Evolutionary conservation across 1,284 basidiomycete genomes (phyloP).

Genomic region (Cutaneotrichosporon cutaneum): DNA sequence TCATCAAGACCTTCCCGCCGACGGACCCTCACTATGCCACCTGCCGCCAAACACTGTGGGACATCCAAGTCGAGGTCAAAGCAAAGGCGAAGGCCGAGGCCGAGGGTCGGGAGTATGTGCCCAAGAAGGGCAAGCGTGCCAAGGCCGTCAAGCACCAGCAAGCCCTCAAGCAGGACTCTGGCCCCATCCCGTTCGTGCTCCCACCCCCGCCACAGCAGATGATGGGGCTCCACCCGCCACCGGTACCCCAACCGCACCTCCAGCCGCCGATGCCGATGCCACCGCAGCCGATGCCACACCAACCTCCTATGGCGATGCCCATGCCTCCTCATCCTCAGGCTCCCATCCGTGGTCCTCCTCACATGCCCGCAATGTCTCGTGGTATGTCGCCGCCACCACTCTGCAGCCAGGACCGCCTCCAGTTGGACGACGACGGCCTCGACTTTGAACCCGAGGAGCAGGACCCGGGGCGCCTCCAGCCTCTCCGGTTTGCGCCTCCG

Average conservation of each 20-base stretch:
- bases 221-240: background rate
- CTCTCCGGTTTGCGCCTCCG: constrained; percentile 7
- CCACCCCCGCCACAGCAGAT: background rate
- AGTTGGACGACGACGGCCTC: constrained; percentile 2
- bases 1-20: constrained; percentile 50
- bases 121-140: constrained; percentile 47
- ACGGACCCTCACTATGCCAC: constrained; percentile 42
- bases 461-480: background rate
- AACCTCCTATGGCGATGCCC: background rate
- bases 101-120: constrained; percentile 44
- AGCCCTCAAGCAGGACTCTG: constrained; percentile 4
- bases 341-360: background rate
- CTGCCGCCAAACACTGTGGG: constrained; percentile 48
- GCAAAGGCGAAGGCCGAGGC: constrained; percentile 43
- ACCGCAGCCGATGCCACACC: background rate
- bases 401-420: constrained; percentile 13
- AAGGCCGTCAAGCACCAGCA: constrained; percentile 17
- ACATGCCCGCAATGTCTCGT: background rate
- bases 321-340: background rate
- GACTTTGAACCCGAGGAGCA: constrained; percentile 37
- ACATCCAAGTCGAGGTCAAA: constrained; percentile 42
- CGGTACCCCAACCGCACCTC: background rate
- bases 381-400: constrained; percentile 6
- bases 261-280: background rate
- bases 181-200: background rate